Base-by-base conservation (phyloP, 176 grass and related monocot genomes). In the Oropetium thomaeum region DNA sequence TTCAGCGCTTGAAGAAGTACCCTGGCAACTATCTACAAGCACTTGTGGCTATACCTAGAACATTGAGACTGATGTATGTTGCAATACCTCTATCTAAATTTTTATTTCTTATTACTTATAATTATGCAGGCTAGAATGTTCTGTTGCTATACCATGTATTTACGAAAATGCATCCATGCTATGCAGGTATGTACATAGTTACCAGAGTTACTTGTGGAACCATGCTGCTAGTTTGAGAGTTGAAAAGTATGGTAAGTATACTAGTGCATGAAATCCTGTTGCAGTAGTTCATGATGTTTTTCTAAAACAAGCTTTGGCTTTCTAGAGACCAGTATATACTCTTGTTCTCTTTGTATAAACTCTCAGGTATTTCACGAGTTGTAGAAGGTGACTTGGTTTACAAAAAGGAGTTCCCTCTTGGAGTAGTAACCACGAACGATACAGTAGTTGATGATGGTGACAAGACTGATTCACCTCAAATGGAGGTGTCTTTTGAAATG, bases 141-240 rank as follows among this genome's bases (percentile, higher is more conserved):
- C 2, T 78, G 40, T 8, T 70, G 28, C 41, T 79, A 19, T 61
- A 70, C n/a, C 20, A 12, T 76, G 43, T 37, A 31, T n/a, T 70
- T 70, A 70, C 20, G 60, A 14, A 31, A 69, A 69, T 59, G 32
- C 29, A 65, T 73, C 45, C 79, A 79, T 86, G 48, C 38, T 79
- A 69, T 75, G 51, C 76, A 98, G 95, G 91, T 98, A 98, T 84
- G 91, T 98, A 55, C 91, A 98, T 86, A 98, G 95, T 80, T 98
- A 98, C 71, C 95, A 98, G 86, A 98, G 95, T 79, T 94, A 94
- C 77, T 41, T 98, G 35, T 98, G 95, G 95, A 98, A 98, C 54
- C 88, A 94, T 92, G 95, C 95, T 76, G 91, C 86, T 63, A 98
- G 89, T 86, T 78, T 81, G 86, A 94, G 95, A 86, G 84, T 89